Conservation (phyloP, 2,329 filamentous ascomycete species). For the Cryphonectria japonica region DNA sequence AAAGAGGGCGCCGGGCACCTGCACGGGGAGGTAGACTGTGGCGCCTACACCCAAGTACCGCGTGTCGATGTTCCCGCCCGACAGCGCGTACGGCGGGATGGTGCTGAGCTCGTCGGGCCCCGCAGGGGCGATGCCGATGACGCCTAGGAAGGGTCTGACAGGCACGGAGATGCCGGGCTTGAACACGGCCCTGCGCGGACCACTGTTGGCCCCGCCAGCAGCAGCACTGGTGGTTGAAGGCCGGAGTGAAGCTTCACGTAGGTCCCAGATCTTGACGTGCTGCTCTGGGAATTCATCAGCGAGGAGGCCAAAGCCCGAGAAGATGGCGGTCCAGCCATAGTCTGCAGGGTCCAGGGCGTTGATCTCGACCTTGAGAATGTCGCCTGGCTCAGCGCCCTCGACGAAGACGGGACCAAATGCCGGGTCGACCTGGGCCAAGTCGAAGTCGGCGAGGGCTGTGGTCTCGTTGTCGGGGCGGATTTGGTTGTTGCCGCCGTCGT, state of each 20-base stretch:
- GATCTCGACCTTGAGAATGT: slow-evolving; percentile 56
- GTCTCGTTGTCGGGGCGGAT: slow-evolving; percentile 47
- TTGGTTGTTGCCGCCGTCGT: slow-evolving; percentile 55
- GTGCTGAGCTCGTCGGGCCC: slow-evolving; percentile 50
- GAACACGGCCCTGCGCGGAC: slow-evolving; percentile 44
- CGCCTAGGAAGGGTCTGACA: slow-evolving; percentile 55
- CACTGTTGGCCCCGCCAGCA: slow-evolving; percentile 1
- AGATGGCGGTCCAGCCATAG: slow-evolving; percentile 58
- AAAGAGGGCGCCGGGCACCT: slow-evolving; percentile 54
- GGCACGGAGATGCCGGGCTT: slow-evolving; percentile 53
- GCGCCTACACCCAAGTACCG: slow-evolving; percentile 52
- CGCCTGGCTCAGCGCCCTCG: slow-evolving; percentile 53
- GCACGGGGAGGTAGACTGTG: slow-evolving; percentile 53
- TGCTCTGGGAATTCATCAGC: slow-evolving; percentile 50
- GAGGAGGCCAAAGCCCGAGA: slow-evolving; percentile 55
- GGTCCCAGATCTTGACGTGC: slow-evolving; percentile 53
- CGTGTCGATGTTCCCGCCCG: slow-evolving; percentile 60
- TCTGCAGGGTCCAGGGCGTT: slow-evolving; percentile 48
- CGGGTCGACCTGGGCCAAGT: slow-evolving; percentile 49
- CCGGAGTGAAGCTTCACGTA: slow-evolving; percentile 34
- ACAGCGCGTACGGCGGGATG: slow-evolving; percentile 52
- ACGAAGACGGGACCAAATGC: slow-evolving; percentile 56
- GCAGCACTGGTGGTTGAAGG: slow-evolving; percentile 33
- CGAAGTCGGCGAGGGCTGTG: slow-evolving; percentile 45
- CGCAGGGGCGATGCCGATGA: slow-evolving; percentile 54